Evolutionary conservation across 2,329 filamentous ascomycete species (phyloP).

Genomic region (Zarea fungicola): DNA sequence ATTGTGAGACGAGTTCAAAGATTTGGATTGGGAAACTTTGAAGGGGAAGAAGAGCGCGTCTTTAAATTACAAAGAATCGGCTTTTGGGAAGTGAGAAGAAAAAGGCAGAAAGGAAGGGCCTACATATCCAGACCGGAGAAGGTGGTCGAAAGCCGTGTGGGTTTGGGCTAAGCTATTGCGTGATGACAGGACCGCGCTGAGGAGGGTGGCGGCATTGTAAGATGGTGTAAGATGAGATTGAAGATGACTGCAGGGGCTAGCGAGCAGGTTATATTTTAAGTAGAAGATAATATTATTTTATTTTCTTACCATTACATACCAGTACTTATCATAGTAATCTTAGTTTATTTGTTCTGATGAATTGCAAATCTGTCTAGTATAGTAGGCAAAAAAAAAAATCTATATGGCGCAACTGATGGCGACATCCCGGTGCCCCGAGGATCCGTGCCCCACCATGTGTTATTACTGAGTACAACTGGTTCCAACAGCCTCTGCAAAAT

Average conservation of each 20-base stretch:
- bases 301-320: background rate
- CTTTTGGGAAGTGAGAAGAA: background rate
- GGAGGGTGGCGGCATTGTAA: constrained; percentile 1
- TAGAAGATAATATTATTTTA: background rate
- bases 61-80: no score
- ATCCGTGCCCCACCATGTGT: constrained; percentile 6
- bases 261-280: background rate
- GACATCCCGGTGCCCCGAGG: constrained; percentile 17
- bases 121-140: no score
- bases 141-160: background rate
- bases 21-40: background rate
- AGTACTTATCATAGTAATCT: no score
- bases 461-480: background rate
- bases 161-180: constrained; percentile 13
- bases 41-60: background rate
- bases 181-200: constrained; percentile 1
- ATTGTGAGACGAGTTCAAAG: constrained; percentile 20
- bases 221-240: constrained; percentile 8
- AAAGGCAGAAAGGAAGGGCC: background rate
- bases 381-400: constrained; percentile 5
- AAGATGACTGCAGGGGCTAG: background rate
- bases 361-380: no score
- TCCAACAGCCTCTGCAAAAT: background rate
- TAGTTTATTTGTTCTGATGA: no score
- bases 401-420: constrained; percentile 18